Conservation (phyloP, 495 filamentous ascomycete species). For the Aspergillus hancockii region DNA sequence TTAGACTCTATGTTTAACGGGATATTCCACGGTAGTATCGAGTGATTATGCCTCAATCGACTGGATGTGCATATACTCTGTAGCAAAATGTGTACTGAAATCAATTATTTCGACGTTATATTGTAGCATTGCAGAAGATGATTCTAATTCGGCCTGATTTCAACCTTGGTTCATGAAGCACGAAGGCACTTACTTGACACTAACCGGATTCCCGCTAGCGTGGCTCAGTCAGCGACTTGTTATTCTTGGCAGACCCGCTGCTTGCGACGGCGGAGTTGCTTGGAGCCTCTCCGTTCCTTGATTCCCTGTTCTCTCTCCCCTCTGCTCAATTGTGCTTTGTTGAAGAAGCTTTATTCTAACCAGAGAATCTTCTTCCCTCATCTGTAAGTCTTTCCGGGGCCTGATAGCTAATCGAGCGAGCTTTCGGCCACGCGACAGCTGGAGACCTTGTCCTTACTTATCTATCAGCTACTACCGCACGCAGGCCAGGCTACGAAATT, state of each 20-base stretch:
- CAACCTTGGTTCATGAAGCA: neutral
- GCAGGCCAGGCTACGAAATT: constrained; percentile 11
- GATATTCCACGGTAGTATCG: no score
- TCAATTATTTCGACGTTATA: no score
- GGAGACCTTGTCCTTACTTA: neutral
- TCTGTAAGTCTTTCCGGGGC: constrained; percentile 3
- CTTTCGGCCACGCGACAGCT: constrained; percentile 7
- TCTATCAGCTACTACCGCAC: neutral
- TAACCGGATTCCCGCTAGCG: neutral
- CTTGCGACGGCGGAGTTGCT: constrained; percentile 35
- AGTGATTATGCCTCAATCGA: no score
- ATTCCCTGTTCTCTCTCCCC: constrained; percentile 25
- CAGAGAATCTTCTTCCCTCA: neutral
- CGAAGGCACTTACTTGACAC: neutral
- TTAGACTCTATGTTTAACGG: no score
- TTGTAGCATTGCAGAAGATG: neutral
- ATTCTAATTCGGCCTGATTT: neutral
- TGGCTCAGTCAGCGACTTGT: constrained; percentile 29
- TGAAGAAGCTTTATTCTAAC: constrained; percentile 5
- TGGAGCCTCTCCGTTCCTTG: constrained; percentile 21
- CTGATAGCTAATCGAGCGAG: neutral
- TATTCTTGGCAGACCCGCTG: constrained; percentile 45
- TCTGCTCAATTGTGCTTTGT: constrained; percentile 15
- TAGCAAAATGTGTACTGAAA: no score
- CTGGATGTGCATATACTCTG: no score